Percentiles rank a stretch among this genome's conserved stretches.
phyloP scores from a whole-genome alignment of 768 basidiomycete genomes.

The Rhodotorula diobovata region DNA sequence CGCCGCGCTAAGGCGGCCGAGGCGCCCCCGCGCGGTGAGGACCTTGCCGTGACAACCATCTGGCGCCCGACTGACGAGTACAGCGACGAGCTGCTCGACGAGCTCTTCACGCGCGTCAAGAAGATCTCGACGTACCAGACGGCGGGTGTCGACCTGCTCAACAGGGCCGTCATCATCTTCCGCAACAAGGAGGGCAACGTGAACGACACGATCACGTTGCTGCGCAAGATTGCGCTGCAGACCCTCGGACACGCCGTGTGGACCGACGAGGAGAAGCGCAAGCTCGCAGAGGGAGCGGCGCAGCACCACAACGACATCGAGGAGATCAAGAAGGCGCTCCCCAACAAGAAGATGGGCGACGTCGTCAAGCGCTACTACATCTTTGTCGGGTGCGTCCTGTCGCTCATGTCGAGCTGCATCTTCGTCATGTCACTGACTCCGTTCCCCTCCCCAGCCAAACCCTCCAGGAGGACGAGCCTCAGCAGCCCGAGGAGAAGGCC shows the following conservation, averaged over 20 bases:
- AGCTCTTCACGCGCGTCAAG: conserved; percentile 16
- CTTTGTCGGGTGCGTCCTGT: conserved; percentile 17
- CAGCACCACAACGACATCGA: conserved; percentile 41
- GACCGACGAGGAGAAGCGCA: conserved; percentile 32
- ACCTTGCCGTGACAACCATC: conserved; percentile 19
- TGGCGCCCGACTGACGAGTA: conserved; percentile 13
- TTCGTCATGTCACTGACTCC: neutral
- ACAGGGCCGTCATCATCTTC: conserved; percentile 30
- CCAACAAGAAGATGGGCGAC: conserved; percentile 37
- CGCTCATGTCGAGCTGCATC: neutral
- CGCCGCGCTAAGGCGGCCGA: conserved; percentile 4
- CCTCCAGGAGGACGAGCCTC: conserved; percentile 36
- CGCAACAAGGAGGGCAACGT: conserved; percentile 23
- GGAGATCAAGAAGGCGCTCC: conserved; percentile 27
- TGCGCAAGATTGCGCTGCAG: conserved; percentile 21
- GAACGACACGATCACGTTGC: conserved; percentile 13
- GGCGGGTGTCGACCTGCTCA: conserved; percentile 38
- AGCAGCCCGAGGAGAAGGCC: conserved; percentile 37
- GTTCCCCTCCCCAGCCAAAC: conserved; percentile 19
- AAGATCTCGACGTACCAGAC: conserved; percentile 19
- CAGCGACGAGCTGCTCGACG: conserved; percentile 15
- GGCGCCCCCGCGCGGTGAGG: conserved; percentile 23
- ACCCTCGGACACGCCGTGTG: conserved; percentile 35
- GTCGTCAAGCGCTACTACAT: conserved; percentile 43
- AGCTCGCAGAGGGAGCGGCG: conserved; percentile 27